These are phyloP conservation scores for Geotrichum bryndzae DNA, from an alignment of 1,139 yeast species.

Conservation along the genomic window DNA sequence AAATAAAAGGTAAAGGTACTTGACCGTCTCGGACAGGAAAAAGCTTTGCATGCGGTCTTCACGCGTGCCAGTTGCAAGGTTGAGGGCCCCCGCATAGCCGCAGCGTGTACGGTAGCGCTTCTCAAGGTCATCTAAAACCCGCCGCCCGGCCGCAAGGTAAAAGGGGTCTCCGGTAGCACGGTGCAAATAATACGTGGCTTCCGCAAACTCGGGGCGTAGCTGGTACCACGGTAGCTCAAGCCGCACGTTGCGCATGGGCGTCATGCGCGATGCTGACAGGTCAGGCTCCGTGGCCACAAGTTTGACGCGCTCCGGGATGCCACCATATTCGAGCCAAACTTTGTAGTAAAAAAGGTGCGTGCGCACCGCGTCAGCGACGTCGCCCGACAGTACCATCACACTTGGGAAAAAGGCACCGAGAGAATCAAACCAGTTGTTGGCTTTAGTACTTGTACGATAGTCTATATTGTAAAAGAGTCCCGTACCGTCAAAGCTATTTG, in stretches of 20 bases:
- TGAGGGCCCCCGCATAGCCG: slow-evolving; percentile 77
- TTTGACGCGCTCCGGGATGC: slow-evolving; percentile 85
- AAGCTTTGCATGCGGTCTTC: slow-evolving; percentile 89
- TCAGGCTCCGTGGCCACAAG: slow-evolving; percentile 26
- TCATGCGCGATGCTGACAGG: not conserved
- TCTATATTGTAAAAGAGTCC: slow-evolving; percentile 56
- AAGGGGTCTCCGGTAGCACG: slow-evolving; percentile 83
- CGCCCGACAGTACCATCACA: slow-evolving; percentile 71
- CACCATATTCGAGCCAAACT: slow-evolving; percentile 73
- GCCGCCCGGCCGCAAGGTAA: slow-evolving; percentile 67
- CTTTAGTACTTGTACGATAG: slow-evolving; percentile 44
- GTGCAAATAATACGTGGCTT: slow-evolving; percentile 77
- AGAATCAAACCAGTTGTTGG: slow-evolving; percentile 74
- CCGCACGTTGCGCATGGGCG: slow-evolving; percentile 11
- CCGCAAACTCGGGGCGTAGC: slow-evolving; percentile 83
- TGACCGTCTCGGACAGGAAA: slow-evolving; percentile 78
- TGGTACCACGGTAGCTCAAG: slow-evolving; percentile 77
- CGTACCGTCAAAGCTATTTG: slow-evolving; percentile 47
- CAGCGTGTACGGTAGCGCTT: slow-evolving; percentile 52
- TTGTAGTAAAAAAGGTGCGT: slow-evolving; percentile 61
- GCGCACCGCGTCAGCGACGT: slow-evolving; percentile 55
- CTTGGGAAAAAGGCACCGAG: slow-evolving; percentile 88
- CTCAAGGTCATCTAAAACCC: slow-evolving; percentile 51
- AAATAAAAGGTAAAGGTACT: slow-evolving; percentile 52
- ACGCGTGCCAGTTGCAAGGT: slow-evolving; percentile 53